Base-by-base conservation (phyloP, 2,329 filamentous ascomycete species). In the Aureobasidium sp. region DNA sequence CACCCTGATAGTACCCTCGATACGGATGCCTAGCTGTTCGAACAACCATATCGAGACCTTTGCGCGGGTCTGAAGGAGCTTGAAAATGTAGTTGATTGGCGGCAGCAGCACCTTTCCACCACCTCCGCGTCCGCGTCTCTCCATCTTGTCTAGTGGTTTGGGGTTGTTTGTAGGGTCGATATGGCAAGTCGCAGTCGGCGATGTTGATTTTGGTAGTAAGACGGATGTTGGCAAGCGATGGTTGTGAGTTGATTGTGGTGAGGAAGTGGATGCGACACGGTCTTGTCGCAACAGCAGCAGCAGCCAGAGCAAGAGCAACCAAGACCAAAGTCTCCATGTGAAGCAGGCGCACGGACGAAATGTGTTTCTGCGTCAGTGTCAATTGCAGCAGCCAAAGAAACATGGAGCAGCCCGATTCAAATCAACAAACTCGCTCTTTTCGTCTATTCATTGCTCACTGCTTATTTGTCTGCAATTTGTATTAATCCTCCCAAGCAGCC, bases 1-100 rank as follows among this genome's bases (percentile, higher is more conserved):
- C 76, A 96, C 93, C 71, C 94, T 85, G 68, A 99, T 96, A 79
- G 93, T 96, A 65, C 94, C 94, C 78, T 97, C 92, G 72, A 99
- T 97, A 64, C 94, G 84, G 72, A 96, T 92, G 15, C 87, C 87
- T 60, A 97, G 81, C 82, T 99, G 94, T 79, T 99, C 94, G 76
- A 95, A 97, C 46, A 99, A 81, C 94, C 94, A 99, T 72, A 99
- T 90, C 70, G 89, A 90, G 43, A 97, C 91, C 1, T 88, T 92
- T 17, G 89, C 87, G 71, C 92, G 87, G 75, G 89, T 80, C 70
- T 86, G 92, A 10, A 97, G 84, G 43, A 97, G 87, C 81, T 94
- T 96, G 85, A 94, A 94, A 75, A 94, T 93, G 77, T 92, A 92
- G 78, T 94, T 92, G 79, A 90, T 90, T 1, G 87, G 87, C 63